phyloP scores from a whole-genome alignment of 768 basidiomycete species.

The Leccinum arenicola region DNA sequence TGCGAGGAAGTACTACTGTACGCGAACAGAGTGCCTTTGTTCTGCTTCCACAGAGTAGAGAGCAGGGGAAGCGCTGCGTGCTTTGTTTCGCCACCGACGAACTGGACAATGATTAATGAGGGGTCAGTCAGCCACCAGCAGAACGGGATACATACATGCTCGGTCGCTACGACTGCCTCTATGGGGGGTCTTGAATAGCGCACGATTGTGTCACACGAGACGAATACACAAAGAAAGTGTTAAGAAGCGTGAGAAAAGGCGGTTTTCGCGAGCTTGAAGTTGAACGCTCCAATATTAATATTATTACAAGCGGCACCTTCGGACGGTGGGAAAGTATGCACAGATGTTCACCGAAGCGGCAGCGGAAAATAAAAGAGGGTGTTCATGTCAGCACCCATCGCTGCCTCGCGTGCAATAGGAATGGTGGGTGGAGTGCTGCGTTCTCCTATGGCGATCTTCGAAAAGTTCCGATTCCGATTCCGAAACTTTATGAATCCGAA shows the following conservation, averaged over 20 bases:
- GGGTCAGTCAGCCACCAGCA: background rate
- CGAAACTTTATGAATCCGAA: too few species aligned
- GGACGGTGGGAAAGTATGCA: too few species aligned
- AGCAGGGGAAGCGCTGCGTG: slow-evolving; percentile 65
- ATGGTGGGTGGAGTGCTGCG: too few species aligned
- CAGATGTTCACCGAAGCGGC: too few species aligned
- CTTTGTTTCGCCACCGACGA: slow-evolving; percentile 86
- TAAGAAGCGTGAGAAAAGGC: slow-evolving; percentile 44
- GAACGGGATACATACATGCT: slow-evolving; percentile 52
- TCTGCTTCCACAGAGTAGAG: slow-evolving; percentile 54
- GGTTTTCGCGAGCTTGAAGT: slow-evolving; percentile 7
- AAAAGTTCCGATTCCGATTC: too few species aligned
- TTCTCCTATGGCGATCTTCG: too few species aligned
- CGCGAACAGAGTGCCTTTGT: slow-evolving; percentile 48
- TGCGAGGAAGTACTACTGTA: too few species aligned
- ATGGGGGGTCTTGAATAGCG: slow-evolving; percentile 50
- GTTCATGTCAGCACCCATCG: background rate
- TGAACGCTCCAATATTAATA: too few species aligned
- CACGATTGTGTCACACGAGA: slow-evolving; percentile 67
- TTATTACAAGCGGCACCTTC: too few species aligned
- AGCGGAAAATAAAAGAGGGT: too few species aligned
- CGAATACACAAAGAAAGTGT: slow-evolving; percentile 73
- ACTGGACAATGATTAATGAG: slow-evolving; percentile 40
- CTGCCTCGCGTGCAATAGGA: too few species aligned
- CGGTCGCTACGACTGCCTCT: slow-evolving; percentile 59